These are phyloP conservation scores for Candida maltosa DNA, from an alignment of 805 yeast genomes.

Conservation along the genomic window DNA sequence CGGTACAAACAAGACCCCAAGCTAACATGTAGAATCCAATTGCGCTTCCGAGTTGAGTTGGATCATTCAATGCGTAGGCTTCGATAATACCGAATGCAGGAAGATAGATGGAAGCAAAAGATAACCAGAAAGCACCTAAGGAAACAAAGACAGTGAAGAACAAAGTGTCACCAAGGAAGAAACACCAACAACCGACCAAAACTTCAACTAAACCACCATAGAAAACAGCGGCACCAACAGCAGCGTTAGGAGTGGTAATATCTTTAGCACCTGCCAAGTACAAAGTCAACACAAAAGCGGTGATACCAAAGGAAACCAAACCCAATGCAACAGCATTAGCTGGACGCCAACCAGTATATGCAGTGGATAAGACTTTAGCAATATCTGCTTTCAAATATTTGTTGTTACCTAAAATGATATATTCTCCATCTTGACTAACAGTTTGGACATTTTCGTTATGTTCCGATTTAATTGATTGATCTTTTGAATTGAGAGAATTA, in stretches of 20 bases:
- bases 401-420: constrained; percentile 29
- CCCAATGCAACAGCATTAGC: constrained; percentile 73
- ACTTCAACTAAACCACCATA: constrained; percentile 65
- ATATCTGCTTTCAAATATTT: constrained; percentile 36
- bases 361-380: constrained; percentile 38
- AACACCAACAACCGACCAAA: constrained; percentile 68
- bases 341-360: constrained; percentile 34
- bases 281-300: constrained; percentile 61
- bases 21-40: constrained; percentile 35
- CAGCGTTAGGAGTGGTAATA: constrained; percentile 48
- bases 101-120: constrained; percentile 28
- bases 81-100: constrained; percentile 29
- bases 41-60: constrained; percentile 25
- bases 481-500: constrained; percentile 14
- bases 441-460: constrained; percentile 22
- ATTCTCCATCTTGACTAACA: constrained; percentile 34
- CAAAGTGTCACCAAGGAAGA: constrained; percentile 62
- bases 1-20: constrained; percentile 40
- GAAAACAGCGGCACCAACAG: constrained; percentile 57
- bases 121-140: constrained; percentile 42
- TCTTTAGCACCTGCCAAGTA: constrained; percentile 57
- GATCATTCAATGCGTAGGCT: constrained; percentile 25
- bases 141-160: constrained; percentile 67
- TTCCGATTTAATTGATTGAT: constrained; percentile 8
- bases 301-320: constrained; percentile 58